phyloP scores from a whole-genome alignment of 352 stramenopile genomes.

The Globisporangium nodosum region DNA sequence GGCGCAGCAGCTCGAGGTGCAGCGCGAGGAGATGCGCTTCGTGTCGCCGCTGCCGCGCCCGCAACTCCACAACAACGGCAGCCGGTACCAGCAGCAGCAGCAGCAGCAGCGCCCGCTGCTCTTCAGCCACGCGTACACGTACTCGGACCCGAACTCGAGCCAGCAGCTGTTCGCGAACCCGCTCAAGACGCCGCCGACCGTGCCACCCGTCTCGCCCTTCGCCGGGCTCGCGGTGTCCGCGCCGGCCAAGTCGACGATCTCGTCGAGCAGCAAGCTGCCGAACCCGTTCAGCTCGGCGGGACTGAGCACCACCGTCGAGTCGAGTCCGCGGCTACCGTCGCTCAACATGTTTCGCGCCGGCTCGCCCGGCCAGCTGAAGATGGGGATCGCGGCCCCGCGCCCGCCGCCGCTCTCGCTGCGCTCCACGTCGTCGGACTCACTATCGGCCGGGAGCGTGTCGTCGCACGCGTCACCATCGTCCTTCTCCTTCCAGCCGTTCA shows the following conservation, averaged over 20 bases:
- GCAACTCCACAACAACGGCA: slow-evolving; percentile 26
- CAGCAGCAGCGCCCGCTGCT: slow-evolving; percentile 18
- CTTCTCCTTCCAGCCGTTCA: slow-evolving; percentile 38
- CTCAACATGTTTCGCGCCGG: slow-evolving; percentile 61
- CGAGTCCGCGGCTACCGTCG: slow-evolving; percentile 57
- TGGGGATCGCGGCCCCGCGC: slow-evolving; percentile 47
- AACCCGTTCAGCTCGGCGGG: slow-evolving; percentile 44
- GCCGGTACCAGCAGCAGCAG: slow-evolving; percentile 18
- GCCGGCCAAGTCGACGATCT: slow-evolving; percentile 37
- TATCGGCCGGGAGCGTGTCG: slow-evolving; percentile 29
- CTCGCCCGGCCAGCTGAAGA: slow-evolving; percentile 58
- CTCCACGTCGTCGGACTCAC: slow-evolving; percentile 49
- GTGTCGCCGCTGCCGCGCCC: slow-evolving; percentile 40
- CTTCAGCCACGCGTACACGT: slow-evolving; percentile 54
- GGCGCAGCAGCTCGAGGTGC: slow-evolving; percentile 64
- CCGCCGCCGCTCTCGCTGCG: slow-evolving; percentile 54
- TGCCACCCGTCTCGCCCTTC: slow-evolving; percentile 63
- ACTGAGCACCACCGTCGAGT: slow-evolving; percentile 44
- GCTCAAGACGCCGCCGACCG: slow-evolving; percentile 40
- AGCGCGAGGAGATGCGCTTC: slow-evolving; percentile 81
- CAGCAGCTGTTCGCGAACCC: slow-evolving; percentile 23
- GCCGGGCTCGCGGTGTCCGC: slow-evolving; percentile 66
- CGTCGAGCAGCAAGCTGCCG: slow-evolving; percentile 22
- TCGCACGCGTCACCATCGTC: slow-evolving; percentile 20
- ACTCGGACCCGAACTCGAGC: slow-evolving; percentile 43